Percentiles rank a stretch among this genome's conserved stretches.
phyloP scores from a whole-genome alignment of 306 rosid species.

The Glycine tomentella region DNA sequence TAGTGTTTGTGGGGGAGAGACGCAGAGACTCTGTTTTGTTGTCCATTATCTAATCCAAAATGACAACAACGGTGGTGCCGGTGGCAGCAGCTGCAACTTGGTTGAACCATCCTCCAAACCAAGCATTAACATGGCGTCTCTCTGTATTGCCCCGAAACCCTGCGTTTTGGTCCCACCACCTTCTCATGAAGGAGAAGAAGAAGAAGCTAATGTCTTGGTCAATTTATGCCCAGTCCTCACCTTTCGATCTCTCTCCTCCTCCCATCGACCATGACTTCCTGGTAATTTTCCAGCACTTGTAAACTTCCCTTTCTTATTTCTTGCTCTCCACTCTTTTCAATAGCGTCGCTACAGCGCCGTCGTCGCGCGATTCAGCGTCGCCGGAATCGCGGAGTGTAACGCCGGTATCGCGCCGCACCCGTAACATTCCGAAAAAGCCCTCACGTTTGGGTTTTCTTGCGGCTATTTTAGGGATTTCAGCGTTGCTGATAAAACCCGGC shows the following conservation, averaged over 20 bases:
- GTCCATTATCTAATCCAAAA: conserved; percentile 1
- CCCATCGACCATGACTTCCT: conserved; percentile 88
- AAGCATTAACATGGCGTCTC: conserved; percentile 37
- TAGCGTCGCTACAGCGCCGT: background rate
- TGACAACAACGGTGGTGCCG: conserved; percentile 39
- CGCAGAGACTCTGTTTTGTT: background rate
- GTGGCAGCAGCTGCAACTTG: background rate
- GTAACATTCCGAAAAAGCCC: background rate
- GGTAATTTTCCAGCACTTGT: conserved; percentile 48
- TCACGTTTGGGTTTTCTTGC: too few species aligned
- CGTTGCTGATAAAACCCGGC: too few species aligned
- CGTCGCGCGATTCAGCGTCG: background rate
- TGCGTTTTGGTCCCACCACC: conserved; percentile 33
- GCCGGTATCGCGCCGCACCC: background rate
- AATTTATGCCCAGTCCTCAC: conserved; percentile 44
- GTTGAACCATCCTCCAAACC: conserved; percentile 18
- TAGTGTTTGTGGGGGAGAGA: background rate
- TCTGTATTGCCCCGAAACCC: conserved; percentile 37
- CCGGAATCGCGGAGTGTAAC: background rate
- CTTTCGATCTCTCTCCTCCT: conserved; percentile 88
- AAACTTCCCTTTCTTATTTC: background rate
- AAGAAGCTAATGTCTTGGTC: conserved; percentile 15
- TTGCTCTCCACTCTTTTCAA: background rate
- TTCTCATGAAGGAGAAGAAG: background rate
- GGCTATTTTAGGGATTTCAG: too few species aligned